A percentile compares a stretch with the other conserved stretches of the same genome.
Conservation (phyloP, 179 eudicot species). For the Amaranthus tricolor region DNA sequence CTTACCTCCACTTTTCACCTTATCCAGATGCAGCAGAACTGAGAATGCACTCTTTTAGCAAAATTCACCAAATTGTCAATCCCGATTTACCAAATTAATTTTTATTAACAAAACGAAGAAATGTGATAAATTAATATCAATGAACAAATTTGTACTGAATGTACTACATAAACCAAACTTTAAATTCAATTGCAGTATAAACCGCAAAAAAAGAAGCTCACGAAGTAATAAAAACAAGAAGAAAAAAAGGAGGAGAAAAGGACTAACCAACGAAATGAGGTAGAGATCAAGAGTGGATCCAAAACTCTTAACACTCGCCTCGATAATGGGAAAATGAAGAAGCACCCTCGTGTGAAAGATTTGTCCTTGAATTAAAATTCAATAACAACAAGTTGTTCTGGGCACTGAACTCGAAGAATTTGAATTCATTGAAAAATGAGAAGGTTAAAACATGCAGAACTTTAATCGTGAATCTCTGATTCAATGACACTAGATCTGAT, state of each 20-base stretch:
- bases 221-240: neutral
- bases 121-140: neutral
- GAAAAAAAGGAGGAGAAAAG: neutral
- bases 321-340: conserved; percentile 6
- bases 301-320: conserved; percentile 11
- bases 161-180: neutral
- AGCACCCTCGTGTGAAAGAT: neutral
- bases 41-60: no score
- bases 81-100: neutral
- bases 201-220: neutral
- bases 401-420: conserved; percentile 4
- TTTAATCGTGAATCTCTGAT: neutral
- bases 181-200: neutral
- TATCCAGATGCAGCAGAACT: neutral
- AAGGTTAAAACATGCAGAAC: neutral
- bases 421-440: no score
- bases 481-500: conserved; percentile 16
- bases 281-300: conserved; percentile 7
- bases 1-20: neutral
- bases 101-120: neutral
- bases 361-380: neutral
- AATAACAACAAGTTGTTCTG: neutral
- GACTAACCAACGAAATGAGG: conserved; percentile 8
- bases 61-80: neutral
- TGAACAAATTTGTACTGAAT: neutral